Percentiles rank a stretch among this genome's conserved stretches.
Evolutionary conservation across 2,329 filamentous ascomycete species (phyloP).

Genomic region (Pyrenochaeta sp.): DNA sequence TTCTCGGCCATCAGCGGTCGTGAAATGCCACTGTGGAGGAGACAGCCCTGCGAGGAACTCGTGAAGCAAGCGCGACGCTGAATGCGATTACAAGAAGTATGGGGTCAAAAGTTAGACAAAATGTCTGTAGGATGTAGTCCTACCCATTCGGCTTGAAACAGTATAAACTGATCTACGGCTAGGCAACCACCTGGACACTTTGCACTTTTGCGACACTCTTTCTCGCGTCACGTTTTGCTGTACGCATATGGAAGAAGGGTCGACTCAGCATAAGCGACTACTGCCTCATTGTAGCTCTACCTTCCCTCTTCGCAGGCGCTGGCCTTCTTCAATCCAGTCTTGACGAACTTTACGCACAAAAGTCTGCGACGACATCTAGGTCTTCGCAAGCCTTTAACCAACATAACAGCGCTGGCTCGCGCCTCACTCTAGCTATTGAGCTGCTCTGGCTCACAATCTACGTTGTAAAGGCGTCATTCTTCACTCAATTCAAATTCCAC

Average conservation of each 20-base stretch:
- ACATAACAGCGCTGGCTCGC: background rate
- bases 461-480: constrained; percentile 27
- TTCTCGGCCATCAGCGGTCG: background rate
- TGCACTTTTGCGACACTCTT: constrained; percentile 11
- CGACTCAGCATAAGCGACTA: constrained; percentile 20
- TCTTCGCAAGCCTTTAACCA: background rate
- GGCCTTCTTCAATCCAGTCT: constrained; percentile 18
- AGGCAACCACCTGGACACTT: constrained; percentile 16
- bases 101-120: background rate
- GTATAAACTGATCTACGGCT: background rate
- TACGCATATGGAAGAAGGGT: constrained; percentile 23
- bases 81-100: background rate
- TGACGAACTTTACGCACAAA: constrained; percentile 12
- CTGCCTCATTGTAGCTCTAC: constrained; percentile 22
- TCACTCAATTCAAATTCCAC: constrained; percentile 26
- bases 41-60: background rate
- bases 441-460: constrained; percentile 24
- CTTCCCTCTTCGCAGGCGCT: constrained; percentile 17
- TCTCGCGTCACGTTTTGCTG: constrained; percentile 16
- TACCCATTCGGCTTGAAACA: too few relatives aligned
- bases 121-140: background rate
- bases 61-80: background rate
- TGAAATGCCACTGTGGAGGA: background rate
- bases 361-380: background rate
- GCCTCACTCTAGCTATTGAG: constrained; percentile 23